These are phyloP conservation scores for Persicaria tinctoria DNA, from an alignment of 148 eudicot genomes.

Conservation along the genomic window DNA sequence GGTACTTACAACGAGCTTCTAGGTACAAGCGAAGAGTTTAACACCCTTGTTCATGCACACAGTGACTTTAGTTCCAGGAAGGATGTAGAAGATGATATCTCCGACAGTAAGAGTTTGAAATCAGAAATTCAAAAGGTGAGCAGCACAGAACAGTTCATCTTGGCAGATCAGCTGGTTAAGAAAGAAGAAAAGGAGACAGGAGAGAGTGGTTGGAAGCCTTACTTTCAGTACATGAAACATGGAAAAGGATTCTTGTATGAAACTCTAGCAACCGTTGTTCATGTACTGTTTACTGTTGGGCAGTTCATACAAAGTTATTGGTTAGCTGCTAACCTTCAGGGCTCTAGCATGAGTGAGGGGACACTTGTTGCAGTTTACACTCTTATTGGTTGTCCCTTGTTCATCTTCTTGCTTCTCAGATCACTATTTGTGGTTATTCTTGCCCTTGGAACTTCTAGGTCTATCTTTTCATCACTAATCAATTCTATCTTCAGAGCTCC, in stretches of 20 bases:
- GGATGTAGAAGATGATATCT: slow-evolving; percentile 9
- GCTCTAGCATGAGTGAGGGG: slow-evolving; percentile 14
- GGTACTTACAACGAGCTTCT: slow-evolving; percentile 36
- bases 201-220: slow-evolving; percentile 44
- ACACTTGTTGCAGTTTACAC: background rate
- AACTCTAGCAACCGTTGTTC: slow-evolving; percentile 28
- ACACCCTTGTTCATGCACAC: slow-evolving; percentile 38
- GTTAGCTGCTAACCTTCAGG: slow-evolving; percentile 44
- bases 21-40: slow-evolving; percentile 25
- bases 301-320: slow-evolving; percentile 49
- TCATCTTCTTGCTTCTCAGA: slow-evolving; percentile 26
- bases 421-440: slow-evolving; percentile 24
- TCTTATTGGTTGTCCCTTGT: slow-evolving; percentile 12
- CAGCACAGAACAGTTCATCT: slow-evolving; percentile 2
- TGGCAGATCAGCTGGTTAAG: slow-evolving; percentile 42
- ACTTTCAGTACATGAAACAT: slow-evolving; percentile 43
- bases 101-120: slow-evolving; percentile 10
- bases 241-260: slow-evolving; percentile 37
- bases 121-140: slow-evolving; percentile 11
- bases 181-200: slow-evolving; percentile 58
- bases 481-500: slow-evolving; percentile 39
- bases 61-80: slow-evolving; percentile 4
- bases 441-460: slow-evolving; percentile 25
- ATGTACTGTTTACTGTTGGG: slow-evolving; percentile 27
- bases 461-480: slow-evolving; percentile 30